Percentiles rank a stretch among this genome's conserved stretches.
phyloP scores from a whole-genome alignment of 2,329 filamentous ascomycete genomes.

The Akanthomyces dipterigenus region DNA sequence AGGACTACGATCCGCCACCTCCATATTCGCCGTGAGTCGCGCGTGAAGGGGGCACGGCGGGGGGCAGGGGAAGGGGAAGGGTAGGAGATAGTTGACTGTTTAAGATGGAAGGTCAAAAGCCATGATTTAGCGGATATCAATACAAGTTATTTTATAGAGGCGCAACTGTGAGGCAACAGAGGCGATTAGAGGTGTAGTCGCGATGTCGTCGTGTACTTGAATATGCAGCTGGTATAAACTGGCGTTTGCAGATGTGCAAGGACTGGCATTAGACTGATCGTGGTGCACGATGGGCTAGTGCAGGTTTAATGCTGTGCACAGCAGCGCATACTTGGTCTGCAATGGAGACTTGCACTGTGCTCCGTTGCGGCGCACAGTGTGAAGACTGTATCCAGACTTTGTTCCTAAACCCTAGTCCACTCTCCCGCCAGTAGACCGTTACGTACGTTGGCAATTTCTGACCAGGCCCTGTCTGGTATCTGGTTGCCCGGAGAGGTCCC shows the following conservation, averaged over 20 bases:
- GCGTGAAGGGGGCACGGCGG: too few relatives aligned
- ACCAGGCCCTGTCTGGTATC: not conserved
- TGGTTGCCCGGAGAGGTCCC: conserved; percentile 7
- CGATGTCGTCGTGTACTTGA: not conserved
- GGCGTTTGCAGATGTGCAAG: not conserved
- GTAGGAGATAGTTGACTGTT: not conserved
- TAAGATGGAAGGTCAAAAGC: too few relatives aligned
- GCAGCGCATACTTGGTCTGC: not conserved
- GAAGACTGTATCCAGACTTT: not conserved
- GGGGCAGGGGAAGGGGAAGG: too few relatives aligned
- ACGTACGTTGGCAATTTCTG: not conserved
- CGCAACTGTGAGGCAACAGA: too few relatives aligned
- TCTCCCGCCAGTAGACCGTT: not conserved
- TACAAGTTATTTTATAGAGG: too few relatives aligned
- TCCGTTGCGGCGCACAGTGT: not conserved
- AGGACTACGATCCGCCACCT: not conserved
- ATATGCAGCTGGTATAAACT: not conserved
- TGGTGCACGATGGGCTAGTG: not conserved
- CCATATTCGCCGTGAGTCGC: not conserved
- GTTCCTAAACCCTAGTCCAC: not conserved
- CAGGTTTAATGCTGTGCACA: not conserved
- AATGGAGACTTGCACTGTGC: not conserved
- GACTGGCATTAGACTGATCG: not conserved
- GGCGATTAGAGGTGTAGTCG: not conserved
- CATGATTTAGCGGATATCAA: too few relatives aligned